Evolutionary conservation across 306 rosid species (phyloP).

Genomic region (Sphenostylis stenocarpa): DNA sequence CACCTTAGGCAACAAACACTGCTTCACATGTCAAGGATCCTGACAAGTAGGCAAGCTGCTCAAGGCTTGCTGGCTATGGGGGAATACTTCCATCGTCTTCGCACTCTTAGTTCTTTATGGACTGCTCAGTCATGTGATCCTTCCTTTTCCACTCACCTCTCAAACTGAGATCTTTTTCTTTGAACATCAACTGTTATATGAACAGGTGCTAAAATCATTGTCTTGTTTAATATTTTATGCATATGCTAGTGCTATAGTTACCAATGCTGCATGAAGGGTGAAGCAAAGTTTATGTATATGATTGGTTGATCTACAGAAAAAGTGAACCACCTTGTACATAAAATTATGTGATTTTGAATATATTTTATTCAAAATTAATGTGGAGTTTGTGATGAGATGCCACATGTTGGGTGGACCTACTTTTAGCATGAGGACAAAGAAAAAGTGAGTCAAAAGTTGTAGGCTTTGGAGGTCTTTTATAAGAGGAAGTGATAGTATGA

Average conservation of each 20-base stretch:
- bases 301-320: conserved; percentile 2
- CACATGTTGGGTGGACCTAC: no score
- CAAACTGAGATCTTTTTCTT: neutral
- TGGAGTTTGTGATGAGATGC: no score
- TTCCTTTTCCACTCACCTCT: conserved; percentile 16
- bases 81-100: conserved; percentile 75
- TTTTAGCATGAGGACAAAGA: no score
- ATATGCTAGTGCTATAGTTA: neutral
- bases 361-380: no score
- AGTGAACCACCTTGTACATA: conserved; percentile 33
- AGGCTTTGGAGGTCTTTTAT: no score
- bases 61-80: conserved; percentile 66
- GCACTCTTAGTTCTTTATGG: conserved; percentile 74
- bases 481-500: no score
- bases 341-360: neutral
- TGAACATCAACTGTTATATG: neutral
- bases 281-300: conserved; percentile 8
- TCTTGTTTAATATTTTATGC: neutral
- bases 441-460: no score
- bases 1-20: conserved; percentile 76
- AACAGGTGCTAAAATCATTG: neutral
- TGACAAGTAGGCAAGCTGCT: conserved; percentile 60
- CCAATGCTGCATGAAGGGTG: neutral
- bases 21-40: conserved; percentile 61
- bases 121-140: conserved; percentile 53